These are phyloP conservation scores for Volvox carteri DNA, from an alignment of 163 green algal genomes.

Conservation along the genomic window DNA sequence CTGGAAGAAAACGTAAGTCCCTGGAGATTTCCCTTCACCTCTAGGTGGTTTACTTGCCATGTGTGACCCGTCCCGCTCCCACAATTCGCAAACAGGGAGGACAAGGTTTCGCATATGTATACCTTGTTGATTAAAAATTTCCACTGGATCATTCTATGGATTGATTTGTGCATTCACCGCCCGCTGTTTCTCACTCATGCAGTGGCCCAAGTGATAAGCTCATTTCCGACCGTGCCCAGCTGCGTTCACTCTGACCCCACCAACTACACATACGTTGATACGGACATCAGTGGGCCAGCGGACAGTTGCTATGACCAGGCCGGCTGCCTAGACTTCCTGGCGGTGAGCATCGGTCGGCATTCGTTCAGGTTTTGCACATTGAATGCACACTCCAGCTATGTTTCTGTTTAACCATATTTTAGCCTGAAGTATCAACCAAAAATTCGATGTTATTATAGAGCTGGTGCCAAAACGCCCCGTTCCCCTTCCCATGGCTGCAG, in stretches of 20 bases:
- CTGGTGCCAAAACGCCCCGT: neutral
- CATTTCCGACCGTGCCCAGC: neutral
- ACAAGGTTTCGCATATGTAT: too few species aligned
- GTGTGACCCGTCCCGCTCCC: constrained; percentile 33
- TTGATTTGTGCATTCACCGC: too few species aligned
- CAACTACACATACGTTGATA: neutral
- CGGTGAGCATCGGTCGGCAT: neutral
- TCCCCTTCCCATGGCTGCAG: constrained; percentile 1
- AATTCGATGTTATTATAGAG: too few species aligned
- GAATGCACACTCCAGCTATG: too few species aligned
- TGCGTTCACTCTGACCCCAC: constrained; percentile 1
- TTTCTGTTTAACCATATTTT: too few species aligned
- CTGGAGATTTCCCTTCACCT: neutral
- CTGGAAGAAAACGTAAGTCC: constrained; percentile 22
- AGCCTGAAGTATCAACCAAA: too few species aligned
- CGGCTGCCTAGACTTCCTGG: constrained; percentile 9
- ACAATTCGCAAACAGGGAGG: too few species aligned
- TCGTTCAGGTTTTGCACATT: neutral
- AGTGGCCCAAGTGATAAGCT: constrained; percentile 30
- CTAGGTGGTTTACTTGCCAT: neutral
- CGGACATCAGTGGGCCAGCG: constrained; percentile 20
- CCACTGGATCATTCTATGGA: too few species aligned
- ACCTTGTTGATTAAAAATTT: too few species aligned
- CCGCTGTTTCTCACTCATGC: too few species aligned
- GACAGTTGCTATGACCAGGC: constrained; percentile 40